Conservation (phyloP, 2,329 filamentous ascomycete genomes). For the Didymella exigua region DNA sequence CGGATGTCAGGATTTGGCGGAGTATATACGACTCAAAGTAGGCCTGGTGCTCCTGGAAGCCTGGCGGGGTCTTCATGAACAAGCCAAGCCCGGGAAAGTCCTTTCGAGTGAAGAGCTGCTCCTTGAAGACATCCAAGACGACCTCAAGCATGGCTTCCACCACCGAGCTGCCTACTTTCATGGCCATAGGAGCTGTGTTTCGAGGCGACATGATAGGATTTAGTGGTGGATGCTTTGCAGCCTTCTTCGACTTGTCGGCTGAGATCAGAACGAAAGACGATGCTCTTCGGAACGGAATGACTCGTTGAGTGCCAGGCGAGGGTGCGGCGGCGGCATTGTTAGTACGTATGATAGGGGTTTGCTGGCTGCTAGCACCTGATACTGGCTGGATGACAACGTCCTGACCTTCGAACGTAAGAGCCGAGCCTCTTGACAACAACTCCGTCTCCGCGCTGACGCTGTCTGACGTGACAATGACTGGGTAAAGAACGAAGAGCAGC, state of each 20-base stretch:
- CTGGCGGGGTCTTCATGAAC: constrained; percentile 86
- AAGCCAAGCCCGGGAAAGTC: constrained; percentile 89
- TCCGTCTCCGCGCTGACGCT: constrained; percentile 83
- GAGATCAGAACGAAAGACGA: constrained; percentile 93
- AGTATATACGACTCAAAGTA: constrained; percentile 93
- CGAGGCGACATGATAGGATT: constrained; percentile 66
- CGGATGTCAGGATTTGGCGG: constrained; percentile 71
- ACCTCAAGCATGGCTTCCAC: constrained; percentile 79
- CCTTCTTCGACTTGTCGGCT: constrained; percentile 63
- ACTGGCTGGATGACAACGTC: constrained; percentile 83
- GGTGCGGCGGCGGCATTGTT: constrained; percentile 59
- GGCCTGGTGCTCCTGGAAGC: constrained; percentile 91
- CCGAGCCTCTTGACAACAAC: constrained; percentile 79
- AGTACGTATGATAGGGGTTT: constrained; percentile 74
- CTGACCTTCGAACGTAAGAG: constrained; percentile 81
- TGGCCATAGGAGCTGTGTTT: constrained; percentile 54
- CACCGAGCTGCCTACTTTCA: constrained; percentile 68
- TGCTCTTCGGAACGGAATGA: constrained; percentile 73
- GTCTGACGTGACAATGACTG: constrained; percentile 85
- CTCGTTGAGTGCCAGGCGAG: constrained; percentile 49
- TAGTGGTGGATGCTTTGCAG: constrained; percentile 66
- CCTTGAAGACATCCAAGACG: constrained; percentile 78
- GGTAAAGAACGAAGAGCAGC: constrained; percentile 80
- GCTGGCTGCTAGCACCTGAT: constrained; percentile 62
- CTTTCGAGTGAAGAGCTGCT: constrained; percentile 83